These are phyloP conservation scores for Adansonia rubrostipa DNA, from an alignment of 441 rosid genomes.

Conservation along the genomic window DNA sequence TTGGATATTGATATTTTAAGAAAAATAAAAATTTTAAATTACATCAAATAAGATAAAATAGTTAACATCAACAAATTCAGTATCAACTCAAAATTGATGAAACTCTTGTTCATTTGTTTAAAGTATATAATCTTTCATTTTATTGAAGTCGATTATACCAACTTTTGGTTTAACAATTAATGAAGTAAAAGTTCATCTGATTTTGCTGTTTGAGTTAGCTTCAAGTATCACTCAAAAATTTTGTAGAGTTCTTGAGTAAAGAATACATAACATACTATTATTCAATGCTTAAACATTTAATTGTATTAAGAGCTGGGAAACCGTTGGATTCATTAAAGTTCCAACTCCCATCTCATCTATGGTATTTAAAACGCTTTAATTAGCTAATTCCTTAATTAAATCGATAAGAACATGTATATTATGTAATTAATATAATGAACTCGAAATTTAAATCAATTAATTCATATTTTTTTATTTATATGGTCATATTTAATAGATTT, in stretches of 20 bases:
- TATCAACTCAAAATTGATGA: not conserved
- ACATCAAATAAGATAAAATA: not conserved
- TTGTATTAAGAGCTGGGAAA: not conserved
- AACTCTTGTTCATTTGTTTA: not conserved
- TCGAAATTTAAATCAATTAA: no score
- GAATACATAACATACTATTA: not conserved
- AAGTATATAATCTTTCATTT: not conserved
- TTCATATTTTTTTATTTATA: no score
- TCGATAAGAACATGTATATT: not conserved
- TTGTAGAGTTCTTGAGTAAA: not conserved
- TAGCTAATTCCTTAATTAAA: not conserved
- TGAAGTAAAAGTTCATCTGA: not conserved
- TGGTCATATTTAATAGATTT: no score
- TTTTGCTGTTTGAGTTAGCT: not conserved
- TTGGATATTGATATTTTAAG: no score
- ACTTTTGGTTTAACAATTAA: not conserved
- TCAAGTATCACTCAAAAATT: not conserved
- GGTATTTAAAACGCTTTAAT: not conserved
- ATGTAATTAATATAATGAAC: not conserved
- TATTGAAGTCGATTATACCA: not conserved
- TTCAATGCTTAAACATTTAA: not conserved
- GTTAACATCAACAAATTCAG: not conserved
- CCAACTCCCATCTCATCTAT: not conserved
- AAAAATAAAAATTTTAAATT: not conserved
- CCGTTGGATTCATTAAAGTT: not conserved